phyloP scores from a whole-genome alignment of 1,284 basidiomycete genomes.

The Sporisorium scitamineum region DNA sequence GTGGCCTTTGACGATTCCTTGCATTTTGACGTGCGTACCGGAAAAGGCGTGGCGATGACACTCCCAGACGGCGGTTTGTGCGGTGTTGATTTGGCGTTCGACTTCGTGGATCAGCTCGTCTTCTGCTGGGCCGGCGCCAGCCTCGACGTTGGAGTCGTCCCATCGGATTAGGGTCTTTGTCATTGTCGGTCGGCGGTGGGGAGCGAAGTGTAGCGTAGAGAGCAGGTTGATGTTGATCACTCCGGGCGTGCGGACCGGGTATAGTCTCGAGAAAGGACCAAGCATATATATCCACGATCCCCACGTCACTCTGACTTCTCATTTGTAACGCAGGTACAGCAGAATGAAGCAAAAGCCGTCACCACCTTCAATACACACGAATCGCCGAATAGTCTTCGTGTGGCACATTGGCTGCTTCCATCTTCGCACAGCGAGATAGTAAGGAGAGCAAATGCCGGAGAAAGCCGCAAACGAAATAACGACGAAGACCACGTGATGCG shows the following conservation, averaged over 20 bases:
- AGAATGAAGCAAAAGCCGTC: background rate
- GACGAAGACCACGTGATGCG: slow-evolving; percentile 19
- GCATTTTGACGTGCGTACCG: slow-evolving; percentile 54
- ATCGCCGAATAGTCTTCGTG: background rate
- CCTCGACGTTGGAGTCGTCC: slow-evolving; percentile 54
- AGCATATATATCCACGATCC: background rate
- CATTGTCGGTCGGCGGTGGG: slow-evolving; percentile 4
- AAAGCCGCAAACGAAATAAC: background rate
- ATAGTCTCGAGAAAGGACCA: background rate
- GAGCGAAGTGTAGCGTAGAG: background rate
- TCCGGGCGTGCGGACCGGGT: background rate
- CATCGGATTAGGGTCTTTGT: slow-evolving; percentile 36
- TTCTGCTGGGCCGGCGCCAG: slow-evolving; percentile 48
- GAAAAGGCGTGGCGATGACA: slow-evolving; percentile 40
- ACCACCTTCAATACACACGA: background rate
- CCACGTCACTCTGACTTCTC: background rate
- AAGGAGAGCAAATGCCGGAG: background rate
- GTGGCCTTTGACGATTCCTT: slow-evolving; percentile 57
- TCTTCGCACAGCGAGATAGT: too few species aligned
- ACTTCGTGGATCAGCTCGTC: slow-evolving; percentile 55
- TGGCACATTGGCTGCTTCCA: background rate
- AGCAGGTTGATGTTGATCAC: background rate
- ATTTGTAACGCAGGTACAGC: background rate
- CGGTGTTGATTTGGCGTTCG: slow-evolving; percentile 52
- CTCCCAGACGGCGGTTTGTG: slow-evolving; percentile 48